Evolutionary conservation across 257 asterid species (phyloP), one percentile per base, ranked within the genome.

Genomic region (Petunia axillaris): DNA sequence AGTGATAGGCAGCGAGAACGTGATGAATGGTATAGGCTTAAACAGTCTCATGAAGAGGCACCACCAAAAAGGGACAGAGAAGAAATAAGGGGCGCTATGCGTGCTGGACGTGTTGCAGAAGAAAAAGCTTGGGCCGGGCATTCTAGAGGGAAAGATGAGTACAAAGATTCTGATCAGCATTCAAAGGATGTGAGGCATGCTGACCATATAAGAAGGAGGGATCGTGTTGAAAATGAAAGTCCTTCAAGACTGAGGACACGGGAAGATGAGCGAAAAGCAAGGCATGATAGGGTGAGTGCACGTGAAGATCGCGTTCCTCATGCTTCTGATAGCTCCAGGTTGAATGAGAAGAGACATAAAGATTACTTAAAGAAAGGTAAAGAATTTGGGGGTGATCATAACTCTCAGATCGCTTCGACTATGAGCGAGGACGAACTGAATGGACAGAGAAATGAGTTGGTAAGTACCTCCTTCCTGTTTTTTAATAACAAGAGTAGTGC

Each of bases 11-110:
- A 81, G 80, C 86, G 95, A 86, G 98, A 91, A 52, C 93, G 92
- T 81, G 98, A 91, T 80, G 99, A 93, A 68, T 90, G 99, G 95
- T 86, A 91, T 82, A 91, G 95, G 85, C 81, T 68, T 81, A 93
- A 92, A 84, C 92, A 85, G 65, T 66, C 87, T 43, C 91, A 78
- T 83, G 97, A 91, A 86, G 97, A 95, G 62, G 73, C 82, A 81
- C 79, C 81, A 44, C 80, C 89, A 4, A 92, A 91, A 91, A 88
- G 92, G 88, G 97, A 90, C 68, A 92, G 94, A 86, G 97, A 89
- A 84, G 98, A 90, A 82, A 81, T 84, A 40, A 88, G 90, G 77
- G 84, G 90, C 25, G 89, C 81, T 53, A 73, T 82, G 87, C 89
- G 97, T 81, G 87, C 90, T 83, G 91, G 88, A 11, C 91, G 94